phyloP scores from a whole-genome alignment of 176 grass and related monocot species.

The Pontederia paniculata region DNA sequence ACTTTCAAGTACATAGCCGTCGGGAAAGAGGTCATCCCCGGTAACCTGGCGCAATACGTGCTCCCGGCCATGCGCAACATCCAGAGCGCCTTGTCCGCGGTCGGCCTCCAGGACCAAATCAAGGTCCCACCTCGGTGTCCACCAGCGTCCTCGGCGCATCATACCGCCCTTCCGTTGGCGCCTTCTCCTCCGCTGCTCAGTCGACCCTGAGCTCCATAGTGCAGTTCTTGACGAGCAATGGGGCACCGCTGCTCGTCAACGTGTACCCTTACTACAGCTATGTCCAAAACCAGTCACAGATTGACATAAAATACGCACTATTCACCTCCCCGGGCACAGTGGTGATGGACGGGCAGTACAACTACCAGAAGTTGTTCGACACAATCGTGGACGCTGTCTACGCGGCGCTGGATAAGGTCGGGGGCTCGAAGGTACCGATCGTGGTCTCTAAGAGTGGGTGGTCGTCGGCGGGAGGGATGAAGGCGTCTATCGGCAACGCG shows the following conservation, averaged over 20 bases:
- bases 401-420: not conserved
- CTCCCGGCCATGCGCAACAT: slow-evolving; percentile 5
- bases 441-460: slow-evolving; percentile 10
- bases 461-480: not conserved
- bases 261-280: slow-evolving; percentile 3
- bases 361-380: slow-evolving; percentile 10
- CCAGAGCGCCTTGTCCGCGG: not conserved
- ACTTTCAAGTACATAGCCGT: not conserved
- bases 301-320: not conserved
- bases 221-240: not conserved
- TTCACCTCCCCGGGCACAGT: not conserved
- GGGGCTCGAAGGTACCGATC: not conserved
- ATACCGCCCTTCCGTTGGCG: not conserved
- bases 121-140: not conserved
- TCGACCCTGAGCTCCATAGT: not conserved
- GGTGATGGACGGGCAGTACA: no score
- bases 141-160: not conserved
- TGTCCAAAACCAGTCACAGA: not conserved
- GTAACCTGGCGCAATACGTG: not conserved
- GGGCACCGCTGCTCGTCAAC: not conserved
- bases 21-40: slow-evolving; percentile 7
- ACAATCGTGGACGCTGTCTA: not conserved
- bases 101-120: not conserved
- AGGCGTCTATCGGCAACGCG: not conserved
- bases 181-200: not conserved